phyloP scores from a whole-genome alignment of 331 rosid genomes.

The Ulmus americana region DNA sequence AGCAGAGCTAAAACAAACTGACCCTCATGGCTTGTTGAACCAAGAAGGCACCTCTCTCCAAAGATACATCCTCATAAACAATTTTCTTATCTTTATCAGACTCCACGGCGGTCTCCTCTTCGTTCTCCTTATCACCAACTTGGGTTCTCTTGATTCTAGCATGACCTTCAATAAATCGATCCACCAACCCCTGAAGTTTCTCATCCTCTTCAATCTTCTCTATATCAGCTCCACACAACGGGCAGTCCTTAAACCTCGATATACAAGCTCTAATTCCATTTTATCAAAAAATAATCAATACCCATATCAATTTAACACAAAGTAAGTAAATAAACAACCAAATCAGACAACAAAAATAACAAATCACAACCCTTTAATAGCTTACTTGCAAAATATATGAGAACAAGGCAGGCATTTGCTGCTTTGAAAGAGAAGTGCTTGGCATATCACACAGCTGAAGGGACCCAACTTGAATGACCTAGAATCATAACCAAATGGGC shows the following conservation, averaged over 20 bases:
- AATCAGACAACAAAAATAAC: conserved; percentile 13
- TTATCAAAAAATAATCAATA: background rate
- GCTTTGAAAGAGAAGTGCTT: conserved; percentile 76
- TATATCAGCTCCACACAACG: conserved; percentile 85
- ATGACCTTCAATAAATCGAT: conserved; percentile 94
- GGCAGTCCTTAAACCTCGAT: conserved; percentile 79
- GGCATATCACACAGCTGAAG: conserved; percentile 84
- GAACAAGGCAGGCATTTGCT: conserved; percentile 84
- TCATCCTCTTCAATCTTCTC: conserved; percentile 68
- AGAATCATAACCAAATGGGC: conserved; percentile 88
- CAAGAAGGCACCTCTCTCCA: conserved; percentile 95
- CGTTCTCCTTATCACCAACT: conserved; percentile 37
- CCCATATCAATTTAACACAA: background rate
- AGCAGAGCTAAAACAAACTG: conserved; percentile 18
- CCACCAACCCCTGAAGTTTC: conserved; percentile 66
- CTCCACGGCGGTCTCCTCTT: conserved; percentile 34
- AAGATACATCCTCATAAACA: conserved; percentile 80
- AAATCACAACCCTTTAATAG: background rate
- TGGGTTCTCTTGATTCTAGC: conserved; percentile 83
- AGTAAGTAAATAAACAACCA: background rate
- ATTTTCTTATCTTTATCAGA: conserved; percentile 34
- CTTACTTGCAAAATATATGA: conserved; percentile 81
- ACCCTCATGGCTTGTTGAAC: conserved; percentile 99
- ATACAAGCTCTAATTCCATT: conserved; percentile 52
- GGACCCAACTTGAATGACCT: conserved; percentile 88